Base-by-base conservation (phyloP, 768 basidiomycete genomes). In the Porpolomopsis calyptriformis region DNA sequence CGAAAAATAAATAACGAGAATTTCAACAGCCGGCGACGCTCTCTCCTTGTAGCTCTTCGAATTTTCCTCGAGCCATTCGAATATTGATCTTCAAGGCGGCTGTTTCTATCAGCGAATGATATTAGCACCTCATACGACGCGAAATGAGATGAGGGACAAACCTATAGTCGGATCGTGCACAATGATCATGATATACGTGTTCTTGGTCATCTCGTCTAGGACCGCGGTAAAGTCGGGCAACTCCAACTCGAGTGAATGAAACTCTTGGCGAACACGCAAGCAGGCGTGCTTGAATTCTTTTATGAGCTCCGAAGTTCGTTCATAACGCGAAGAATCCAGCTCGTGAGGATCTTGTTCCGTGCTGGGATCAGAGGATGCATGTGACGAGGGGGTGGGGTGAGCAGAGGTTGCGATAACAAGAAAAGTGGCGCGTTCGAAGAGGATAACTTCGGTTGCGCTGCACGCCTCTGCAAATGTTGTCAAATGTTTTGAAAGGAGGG, bases 371-470 rank as follows among this genome's bases (percentile, higher is more conserved):
- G 23, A 6, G 25, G 35, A 7, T 25, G 66, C 60, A 20, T 57
- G 56, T 46, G 59, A 52, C 37, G 68, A 51, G 29, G 63, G 50
- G 19, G 60, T 48, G 18, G 69, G 71, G 60, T 58, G 73, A 55
- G 54, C 69, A 18, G 85, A 85, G 2, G 86, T 86, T 4, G 94
- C 91, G 52, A 99, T 92, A 54, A 99, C 93, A 45, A 99, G 84
- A 69, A 98, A 98, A 25, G 96, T 98, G 7, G 92, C 93, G 43
- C 89, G 84, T 60, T 99, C 96, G 56, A 99, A 98, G 33, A 97
- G 77, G 55, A 98, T 82, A 47, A 91, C 89, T 63, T 99, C 96
- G 0, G 85, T 86, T 4, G 93, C 92, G 51, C 77, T 83, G 60
- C 91, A 92, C 1, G 90, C 80, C 39, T 79, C 73, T 11, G 92